Base-by-base conservation (phyloP, 202 grass and related monocot species). In the Elaeis oleifera region DNA sequence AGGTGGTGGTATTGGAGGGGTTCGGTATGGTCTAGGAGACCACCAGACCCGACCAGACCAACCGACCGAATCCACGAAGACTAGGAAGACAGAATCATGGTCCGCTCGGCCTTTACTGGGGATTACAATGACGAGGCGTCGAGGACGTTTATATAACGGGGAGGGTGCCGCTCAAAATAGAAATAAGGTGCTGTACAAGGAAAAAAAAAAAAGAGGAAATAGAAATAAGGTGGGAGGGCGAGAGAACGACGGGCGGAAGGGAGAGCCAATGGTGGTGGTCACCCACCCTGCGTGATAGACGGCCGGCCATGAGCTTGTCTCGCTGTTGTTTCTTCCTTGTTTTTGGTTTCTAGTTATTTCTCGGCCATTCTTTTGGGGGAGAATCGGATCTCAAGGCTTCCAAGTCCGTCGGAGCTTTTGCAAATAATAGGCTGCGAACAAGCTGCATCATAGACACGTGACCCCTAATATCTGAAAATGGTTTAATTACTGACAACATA, bases 71-170 rank as follows among this genome's bases (percentile, higher is more conserved):
- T 27, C 58, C 26, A 18, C 0, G 58, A 60, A 27, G 5, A 31
- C 58, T 60, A 36, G 5, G 5, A 9, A 32, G 58, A 19, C 15
- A 60, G 16, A 16, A 32, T 60, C 16, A 60, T 60, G n/a, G 17
- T 60, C 58, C 17, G 24, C 26, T 19, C 27, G 58, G 25, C 17
- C 16, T 31, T 11, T 27, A 0, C 0, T 60, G 5, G 58, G 1
- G 17, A 17, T 32, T 16, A 55, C 54, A 57, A 48, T 28, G 54
- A 18, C 14, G 36, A 13, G 2, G 51, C 23, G 54, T 16, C 14
- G 36, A 13, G 2, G 51, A 74, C 59, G 36, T 11, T 52, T 58
- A 75, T 86, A 63, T 86, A 74, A 63, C 54, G 66, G 61, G 62
- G 13, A 23, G 23, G n/a, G 15, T 16, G 23, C 5, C 54, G 78